A percentile compares a stretch with the other conserved stretches of the same genome.
phyloP scores from a whole-genome alignment of 2,329 filamentous ascomycete species.

The Pyricularia sp. region DNA sequence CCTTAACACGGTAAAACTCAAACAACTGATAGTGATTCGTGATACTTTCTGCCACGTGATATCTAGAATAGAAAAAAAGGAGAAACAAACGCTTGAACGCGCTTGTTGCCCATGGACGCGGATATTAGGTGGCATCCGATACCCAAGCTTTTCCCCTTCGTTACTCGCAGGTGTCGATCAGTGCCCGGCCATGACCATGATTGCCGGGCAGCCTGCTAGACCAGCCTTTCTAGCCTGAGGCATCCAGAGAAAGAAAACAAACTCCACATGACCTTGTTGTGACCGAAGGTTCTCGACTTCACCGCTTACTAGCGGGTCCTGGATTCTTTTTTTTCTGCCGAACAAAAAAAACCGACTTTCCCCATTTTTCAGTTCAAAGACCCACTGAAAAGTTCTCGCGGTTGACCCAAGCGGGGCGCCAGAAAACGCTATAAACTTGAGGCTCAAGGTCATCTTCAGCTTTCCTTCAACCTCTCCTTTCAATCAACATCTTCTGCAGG shows the following conservation, averaged over 20 bases:
- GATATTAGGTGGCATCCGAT: background rate
- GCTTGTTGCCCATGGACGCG: background rate
- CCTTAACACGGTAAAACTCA: background rate
- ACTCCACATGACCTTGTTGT: background rate
- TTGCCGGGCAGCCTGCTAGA: background rate
- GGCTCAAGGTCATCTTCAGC: background rate
- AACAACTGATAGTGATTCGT: background rate
- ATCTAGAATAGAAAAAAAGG: background rate
- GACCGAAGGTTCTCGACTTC: background rate
- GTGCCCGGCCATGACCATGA: background rate
- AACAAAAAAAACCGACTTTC: background rate
- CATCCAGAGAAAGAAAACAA: background rate
- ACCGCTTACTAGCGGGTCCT: background rate
- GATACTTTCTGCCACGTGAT: background rate
- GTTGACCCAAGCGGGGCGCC: background rate
- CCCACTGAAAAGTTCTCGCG: background rate
- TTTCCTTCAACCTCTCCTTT: background rate
- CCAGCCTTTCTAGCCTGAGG: background rate
- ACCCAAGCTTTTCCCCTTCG: background rate
- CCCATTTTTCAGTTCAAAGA: background rate
- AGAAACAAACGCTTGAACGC: too few species aligned
- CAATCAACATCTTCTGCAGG: background rate
- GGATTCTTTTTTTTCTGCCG: background rate
- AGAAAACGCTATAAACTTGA: background rate
- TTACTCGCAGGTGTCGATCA: background rate